Base-by-base conservation (phyloP, 441 rosid species). In the Dalechampia spathulata region DNA sequence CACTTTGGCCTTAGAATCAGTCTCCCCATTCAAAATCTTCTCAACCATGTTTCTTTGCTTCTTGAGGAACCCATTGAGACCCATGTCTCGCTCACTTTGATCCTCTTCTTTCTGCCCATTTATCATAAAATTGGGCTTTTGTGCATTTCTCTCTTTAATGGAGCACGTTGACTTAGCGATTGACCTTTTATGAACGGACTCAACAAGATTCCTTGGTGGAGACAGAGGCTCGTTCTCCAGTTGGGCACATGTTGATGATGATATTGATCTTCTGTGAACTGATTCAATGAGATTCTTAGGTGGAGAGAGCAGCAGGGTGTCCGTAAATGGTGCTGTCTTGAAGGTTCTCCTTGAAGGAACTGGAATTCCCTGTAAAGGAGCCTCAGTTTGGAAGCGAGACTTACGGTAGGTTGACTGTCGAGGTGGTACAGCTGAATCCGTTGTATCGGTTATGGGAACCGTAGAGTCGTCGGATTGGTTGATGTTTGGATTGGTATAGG, bases 91-190 rank as follows among this genome's bases (percentile, higher is more conserved):
- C 7, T 36, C 62, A 27, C 45, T 52, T 22, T 56, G 67, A 23
- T 57, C 65, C 14, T 51, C 72, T 55, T 74, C 72, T 60, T 60
- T 64, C 19, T 39, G 41, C 68, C 52, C 75, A 49, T 62, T 55
- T 14, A 10, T 34, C 12, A 14, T 13, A 38, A 14, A 10, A 27
- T 44, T 42, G 15, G 20, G 32, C 48, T 57, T 71, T 2, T 65
- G 75, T 22, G 46, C 57, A 50, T 59, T 61, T 57, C 68, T 74
- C 54, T 73, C 78, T 5, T 38, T 38, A 15, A 72, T 6, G 13
- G 78, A 74, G 53, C 85, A 82, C 1, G 78, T 77, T 6, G 84
- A 76, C 71, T 60, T 76, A 0, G 87, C 62, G n/a, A 75, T 55
- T 0, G 72, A 71, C 64, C 81, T 70, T 62, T 72, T 41, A 27